Evolutionary conservation across 768 basidiomycete species (phyloP).

Genomic region (Ramaria sp.): DNA sequence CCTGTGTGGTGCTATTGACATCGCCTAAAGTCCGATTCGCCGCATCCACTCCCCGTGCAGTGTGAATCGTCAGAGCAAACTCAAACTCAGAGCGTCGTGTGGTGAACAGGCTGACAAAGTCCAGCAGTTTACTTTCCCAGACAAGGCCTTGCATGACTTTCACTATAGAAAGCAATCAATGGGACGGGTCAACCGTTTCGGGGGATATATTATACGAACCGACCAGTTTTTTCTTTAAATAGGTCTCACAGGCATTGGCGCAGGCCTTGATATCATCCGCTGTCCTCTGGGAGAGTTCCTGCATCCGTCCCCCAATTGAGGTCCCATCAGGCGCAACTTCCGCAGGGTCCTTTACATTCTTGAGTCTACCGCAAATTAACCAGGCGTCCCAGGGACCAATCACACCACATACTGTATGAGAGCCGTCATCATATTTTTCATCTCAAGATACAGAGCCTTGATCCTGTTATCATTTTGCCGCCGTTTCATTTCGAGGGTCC

Average conservation of each 20-base stretch:
- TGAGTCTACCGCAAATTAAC: slow-evolving; percentile 16
- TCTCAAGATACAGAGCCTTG: slow-evolving; percentile 33
- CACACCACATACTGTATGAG: slow-evolving; percentile 31
- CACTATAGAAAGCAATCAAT: not conserved
- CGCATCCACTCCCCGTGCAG: slow-evolving; percentile 15
- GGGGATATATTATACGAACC: slow-evolving; percentile 11
- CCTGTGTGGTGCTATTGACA: not conserved
- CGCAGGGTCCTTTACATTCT: slow-evolving; percentile 20
- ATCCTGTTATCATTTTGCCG: slow-evolving; percentile 43
- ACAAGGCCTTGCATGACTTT: slow-evolving; percentile 17
- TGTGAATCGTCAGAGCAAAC: slow-evolving; percentile 22
- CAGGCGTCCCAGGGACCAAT: not conserved
- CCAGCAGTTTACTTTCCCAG: slow-evolving; percentile 20
- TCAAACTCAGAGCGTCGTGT: slow-evolving; percentile 18
- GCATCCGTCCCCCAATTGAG: slow-evolving; percentile 24
- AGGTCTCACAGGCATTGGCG: slow-evolving; percentile 23
- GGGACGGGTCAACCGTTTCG: not conserved
- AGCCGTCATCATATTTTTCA: slow-evolving; percentile 38
- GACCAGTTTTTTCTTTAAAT: slow-evolving; percentile 20
- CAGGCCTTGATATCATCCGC: slow-evolving; percentile 23
- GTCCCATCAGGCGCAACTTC: slow-evolving; percentile 22
- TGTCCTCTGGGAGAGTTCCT: slow-evolving; percentile 18
- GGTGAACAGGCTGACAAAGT: slow-evolving; percentile 16
- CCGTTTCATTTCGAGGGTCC: slow-evolving; percentile 36
- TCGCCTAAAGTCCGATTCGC: slow-evolving; percentile 14